These are phyloP conservation scores for Strobilomyces dryophilus DNA, from an alignment of 768 basidiomycete genomes.

Conservation along the genomic window DNA sequence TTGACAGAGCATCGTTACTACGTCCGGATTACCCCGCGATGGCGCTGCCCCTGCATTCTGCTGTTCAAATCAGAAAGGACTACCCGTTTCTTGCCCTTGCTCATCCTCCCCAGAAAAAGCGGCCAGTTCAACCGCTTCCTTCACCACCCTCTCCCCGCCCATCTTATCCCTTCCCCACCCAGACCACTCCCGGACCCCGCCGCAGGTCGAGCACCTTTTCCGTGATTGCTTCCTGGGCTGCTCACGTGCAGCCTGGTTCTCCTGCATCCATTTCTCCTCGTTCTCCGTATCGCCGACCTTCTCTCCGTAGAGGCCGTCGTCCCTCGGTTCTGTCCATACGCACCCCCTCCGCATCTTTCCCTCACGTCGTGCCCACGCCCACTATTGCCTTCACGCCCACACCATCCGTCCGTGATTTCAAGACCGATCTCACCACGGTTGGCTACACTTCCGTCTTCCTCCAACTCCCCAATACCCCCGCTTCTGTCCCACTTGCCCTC, in stretches of 20 bases:
- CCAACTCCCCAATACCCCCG: slow-evolving; percentile 49
- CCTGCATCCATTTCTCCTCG: slow-evolving; percentile 43
- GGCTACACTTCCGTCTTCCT: slow-evolving; percentile 69
- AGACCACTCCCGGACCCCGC: slow-evolving; percentile 10
- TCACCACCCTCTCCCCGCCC: slow-evolving; percentile 3
- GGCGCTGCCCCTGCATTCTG: slow-evolving; percentile 1
- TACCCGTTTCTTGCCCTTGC: slow-evolving; percentile 45
- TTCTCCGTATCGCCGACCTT: slow-evolving; percentile 36
- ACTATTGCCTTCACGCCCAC: slow-evolving; percentile 32
- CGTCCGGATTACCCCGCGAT: slow-evolving; percentile 5
- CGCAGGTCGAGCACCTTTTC: slow-evolving; percentile 44
- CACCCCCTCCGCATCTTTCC: slow-evolving; percentile 44
- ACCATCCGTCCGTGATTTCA: slow-evolving; percentile 44
- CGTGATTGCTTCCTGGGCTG: slow-evolving; percentile 58
- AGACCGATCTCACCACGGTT: slow-evolving; percentile 51
- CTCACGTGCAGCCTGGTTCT: slow-evolving; percentile 65
- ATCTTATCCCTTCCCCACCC: slow-evolving; percentile 4
- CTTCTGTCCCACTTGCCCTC: slow-evolving; percentile 19
- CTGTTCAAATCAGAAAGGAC: slow-evolving; percentile 16
- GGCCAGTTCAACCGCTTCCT: slow-evolving; percentile 31
- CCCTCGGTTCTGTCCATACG: slow-evolving; percentile 38
- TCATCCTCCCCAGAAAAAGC: slow-evolving; percentile 37
- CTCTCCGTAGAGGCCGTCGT: slow-evolving; percentile 27
- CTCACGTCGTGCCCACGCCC: slow-evolving; percentile 41
- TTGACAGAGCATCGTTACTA: too few relatives aligned